Percentiles rank a stretch among this genome's conserved stretches.
Conservation (phyloP, 495 filamentous ascomycete genomes). For the Acidomyces sp. region DNA sequence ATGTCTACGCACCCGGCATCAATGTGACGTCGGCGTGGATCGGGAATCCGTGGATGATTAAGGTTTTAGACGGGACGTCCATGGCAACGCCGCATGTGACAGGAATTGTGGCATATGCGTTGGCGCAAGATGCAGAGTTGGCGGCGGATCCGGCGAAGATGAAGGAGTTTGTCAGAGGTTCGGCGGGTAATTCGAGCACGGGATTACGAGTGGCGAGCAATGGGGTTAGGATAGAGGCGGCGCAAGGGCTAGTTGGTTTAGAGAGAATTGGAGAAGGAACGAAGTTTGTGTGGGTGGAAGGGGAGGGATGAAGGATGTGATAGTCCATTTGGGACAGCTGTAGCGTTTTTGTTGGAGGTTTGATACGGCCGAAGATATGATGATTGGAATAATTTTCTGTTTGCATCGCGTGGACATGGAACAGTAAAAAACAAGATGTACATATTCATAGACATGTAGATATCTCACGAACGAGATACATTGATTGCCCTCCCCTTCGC, state of each 20-base stretch:
- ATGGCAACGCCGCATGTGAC: slow-evolving; percentile 38
- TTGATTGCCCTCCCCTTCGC: too few species aligned
- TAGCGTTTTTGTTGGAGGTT: too few species aligned
- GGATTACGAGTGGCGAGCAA: slow-evolving; percentile 26
- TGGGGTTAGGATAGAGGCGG: slow-evolving; percentile 13
- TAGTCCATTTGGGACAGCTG: too few species aligned
- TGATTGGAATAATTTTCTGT: too few species aligned
- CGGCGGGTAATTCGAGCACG: slow-evolving; percentile 15
- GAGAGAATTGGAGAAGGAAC: slow-evolving; percentile 4
- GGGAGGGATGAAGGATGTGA: too few species aligned
- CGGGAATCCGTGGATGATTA: slow-evolving; percentile 23
- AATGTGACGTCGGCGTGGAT: slow-evolving; percentile 28
- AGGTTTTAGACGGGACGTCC: slow-evolving; percentile 28
- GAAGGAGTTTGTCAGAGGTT: slow-evolving; percentile 29
- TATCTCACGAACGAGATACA: too few species aligned
- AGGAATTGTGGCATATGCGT: slow-evolving; percentile 38
- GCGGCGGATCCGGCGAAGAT: slow-evolving; percentile 28
- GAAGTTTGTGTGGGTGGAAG: too few species aligned
- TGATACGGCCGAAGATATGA: too few species aligned
- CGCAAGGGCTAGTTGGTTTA: slow-evolving; percentile 9
- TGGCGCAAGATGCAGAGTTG: slow-evolving; percentile 28
- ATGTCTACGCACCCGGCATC: slow-evolving; percentile 34
- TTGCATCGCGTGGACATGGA: too few species aligned
- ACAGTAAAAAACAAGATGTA: too few species aligned
- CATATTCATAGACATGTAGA: too few species aligned